Base-by-base conservation (phyloP, 2,329 filamentous ascomycete genomes). In the Escovopsis sp. region DNA sequence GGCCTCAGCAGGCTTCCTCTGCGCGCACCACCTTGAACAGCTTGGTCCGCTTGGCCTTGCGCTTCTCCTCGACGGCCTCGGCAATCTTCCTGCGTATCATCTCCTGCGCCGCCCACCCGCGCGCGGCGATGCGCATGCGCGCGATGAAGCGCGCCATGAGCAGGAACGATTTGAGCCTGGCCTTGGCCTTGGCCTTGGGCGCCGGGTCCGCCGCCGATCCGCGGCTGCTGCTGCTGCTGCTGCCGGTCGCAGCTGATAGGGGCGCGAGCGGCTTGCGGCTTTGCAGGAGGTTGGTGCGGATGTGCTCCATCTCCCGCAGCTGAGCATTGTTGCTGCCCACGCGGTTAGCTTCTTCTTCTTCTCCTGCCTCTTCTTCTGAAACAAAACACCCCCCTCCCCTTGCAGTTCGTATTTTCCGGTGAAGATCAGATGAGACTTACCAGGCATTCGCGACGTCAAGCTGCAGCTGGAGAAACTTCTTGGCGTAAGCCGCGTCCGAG, bases 371-470 rank as follows among this genome's bases (percentile, higher is more conserved):
- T 32, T 6, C n/a, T 18, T n/a, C 15, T 18, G 8, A n/a, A 33
- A 39, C 36, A 35, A 26, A 4, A 30, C 23, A 4, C 23, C 23
- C 23, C 23, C 23, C 23, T 23, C 23, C 23, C 23, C 23, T 23
- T 4, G 23, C 23, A 6, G 23, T 23, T 23, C 23, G 23, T 4
- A 23, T 23, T 6, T 6, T 23, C 23, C 23, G 23, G 23, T 38
- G 36, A 11, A n/a, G 32, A 32, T 38, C 35, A 45, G 51, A 43
- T 50, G 48, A 26, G 12, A 80, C 85, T 52, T 80, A 95, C 89
- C 88, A 96, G 65, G 85, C 81, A 55, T 86, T 82, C 53, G 86
- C 87, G 54, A 94, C 77, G 52, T 87, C 78, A 42, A 93, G 76
- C 61, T 86, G 79, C 59, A 85, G 69, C 53, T 80, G 63, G 63